Conservation (phyloP, 495 filamentous ascomycete genomes). For the Aspergillus sclerotioniger region DNA sequence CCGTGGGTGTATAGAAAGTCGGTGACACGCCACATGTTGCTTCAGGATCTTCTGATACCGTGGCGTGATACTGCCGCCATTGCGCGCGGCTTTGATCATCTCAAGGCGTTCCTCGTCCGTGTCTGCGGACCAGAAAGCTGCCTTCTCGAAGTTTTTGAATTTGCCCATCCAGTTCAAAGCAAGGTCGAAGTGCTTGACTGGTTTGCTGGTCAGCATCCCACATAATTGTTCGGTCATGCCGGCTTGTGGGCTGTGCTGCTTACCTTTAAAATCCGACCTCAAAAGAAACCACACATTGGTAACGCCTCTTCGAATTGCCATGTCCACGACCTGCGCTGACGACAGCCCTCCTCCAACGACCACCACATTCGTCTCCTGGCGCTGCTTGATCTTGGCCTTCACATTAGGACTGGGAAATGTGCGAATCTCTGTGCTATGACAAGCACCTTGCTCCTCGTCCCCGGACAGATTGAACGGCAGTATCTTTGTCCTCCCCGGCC, state of each 20-base stretch:
- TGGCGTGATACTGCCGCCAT: conserved; percentile 62
- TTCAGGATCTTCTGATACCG: conserved; percentile 54
- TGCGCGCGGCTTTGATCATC: conserved; percentile 55
- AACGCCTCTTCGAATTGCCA: conserved; percentile 52
- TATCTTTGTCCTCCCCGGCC: conserved; percentile 52
- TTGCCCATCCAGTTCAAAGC: conserved; percentile 65
- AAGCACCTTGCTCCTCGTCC: conserved; percentile 45
- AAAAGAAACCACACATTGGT: conserved; percentile 57
- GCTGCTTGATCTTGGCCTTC: conserved; percentile 43
- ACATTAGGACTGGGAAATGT: conserved; percentile 47
- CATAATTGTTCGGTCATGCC: not conserved
- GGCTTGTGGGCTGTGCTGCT: conserved; percentile 3
- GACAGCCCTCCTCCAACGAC: conserved; percentile 63
- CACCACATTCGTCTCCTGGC: conserved; percentile 50
- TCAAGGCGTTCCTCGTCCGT: conserved; percentile 57
- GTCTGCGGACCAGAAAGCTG: conserved; percentile 61
- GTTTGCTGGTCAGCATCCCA: not conserved
- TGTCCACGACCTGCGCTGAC: conserved; percentile 58
- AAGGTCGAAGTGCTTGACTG: conserved; percentile 64
- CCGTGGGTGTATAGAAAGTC: conserved; percentile 47
- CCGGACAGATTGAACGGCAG: conserved; percentile 42
- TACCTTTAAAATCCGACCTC: conserved; percentile 54
- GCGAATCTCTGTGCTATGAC: conserved; percentile 56
- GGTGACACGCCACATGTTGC: conserved; percentile 41
- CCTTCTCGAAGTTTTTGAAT: conserved; percentile 61